A percentile compares a stretch with the other conserved stretches of the same genome.
Conservation (phyloP, 164 flowering plant genomes). For the Sextonia rubra region DNA sequence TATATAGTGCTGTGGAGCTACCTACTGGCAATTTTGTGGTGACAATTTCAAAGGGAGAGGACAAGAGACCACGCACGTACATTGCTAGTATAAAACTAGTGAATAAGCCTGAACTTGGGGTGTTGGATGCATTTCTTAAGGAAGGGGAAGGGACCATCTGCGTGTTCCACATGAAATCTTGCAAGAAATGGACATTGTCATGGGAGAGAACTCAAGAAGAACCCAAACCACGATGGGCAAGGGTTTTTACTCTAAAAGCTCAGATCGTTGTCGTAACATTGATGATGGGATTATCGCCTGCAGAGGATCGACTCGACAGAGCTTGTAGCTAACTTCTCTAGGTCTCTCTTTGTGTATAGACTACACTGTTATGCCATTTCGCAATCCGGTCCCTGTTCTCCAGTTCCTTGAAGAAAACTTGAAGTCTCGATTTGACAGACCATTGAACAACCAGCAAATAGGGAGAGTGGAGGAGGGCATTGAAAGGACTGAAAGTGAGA, state of each 20-base stretch:
- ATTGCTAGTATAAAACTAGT: slow-evolving; percentile 39
- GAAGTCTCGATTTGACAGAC: neutral
- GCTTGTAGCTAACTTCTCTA: slow-evolving; percentile 56
- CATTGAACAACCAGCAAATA: neutral
- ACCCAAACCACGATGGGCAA: slow-evolving; percentile 36
- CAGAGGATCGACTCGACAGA: slow-evolving; percentile 51
- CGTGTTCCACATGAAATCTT: slow-evolving; percentile 58
- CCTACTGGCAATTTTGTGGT: slow-evolving; percentile 44
- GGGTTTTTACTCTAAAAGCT: slow-evolving; percentile 27
- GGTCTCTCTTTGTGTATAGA: slow-evolving; percentile 56
- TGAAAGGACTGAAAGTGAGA: slow-evolving; percentile 50
- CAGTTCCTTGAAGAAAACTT: slow-evolving; percentile 45
- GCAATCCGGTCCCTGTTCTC: slow-evolving; percentile 43
- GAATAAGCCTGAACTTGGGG: slow-evolving; percentile 31
- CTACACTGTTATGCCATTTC: slow-evolving; percentile 53
- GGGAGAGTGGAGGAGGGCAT: slow-evolving; percentile 20
- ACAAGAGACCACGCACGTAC: slow-evolving; percentile 18
- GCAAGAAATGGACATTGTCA: slow-evolving; percentile 70
- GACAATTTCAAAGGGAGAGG: slow-evolving; percentile 36
- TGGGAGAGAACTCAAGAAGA: slow-evolving; percentile 58
- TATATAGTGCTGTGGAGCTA: slow-evolving; percentile 51
- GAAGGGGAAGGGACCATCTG: slow-evolving; percentile 9
- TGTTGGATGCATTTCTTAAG: slow-evolving; percentile 38
- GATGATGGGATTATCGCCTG: slow-evolving; percentile 45
- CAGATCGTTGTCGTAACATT: slow-evolving; percentile 27